Evolutionary conservation across 225 moss, liverwort and hornwort species (phyloP).

Genomic region (Polytrichum commune): DNA sequence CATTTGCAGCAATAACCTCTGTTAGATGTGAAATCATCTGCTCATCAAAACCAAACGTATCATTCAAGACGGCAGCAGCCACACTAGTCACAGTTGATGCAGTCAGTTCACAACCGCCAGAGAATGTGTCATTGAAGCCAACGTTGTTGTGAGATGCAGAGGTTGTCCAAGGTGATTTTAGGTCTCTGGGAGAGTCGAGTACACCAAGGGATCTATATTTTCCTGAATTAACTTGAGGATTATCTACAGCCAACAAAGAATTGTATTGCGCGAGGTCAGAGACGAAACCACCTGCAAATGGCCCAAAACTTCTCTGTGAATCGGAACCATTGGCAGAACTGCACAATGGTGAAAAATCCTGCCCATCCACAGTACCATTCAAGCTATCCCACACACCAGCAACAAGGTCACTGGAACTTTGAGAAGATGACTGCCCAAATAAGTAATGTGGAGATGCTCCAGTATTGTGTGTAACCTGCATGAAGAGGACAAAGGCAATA

Average conservation of each 20-base stretch:
- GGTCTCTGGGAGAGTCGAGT: conserved; percentile 13
- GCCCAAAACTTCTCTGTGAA: conserved; percentile 36
- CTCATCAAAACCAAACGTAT: conserved; percentile 45
- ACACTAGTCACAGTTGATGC: conserved; percentile 52
- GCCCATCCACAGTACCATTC: conserved; percentile 19
- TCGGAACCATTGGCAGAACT: conserved; percentile 29
- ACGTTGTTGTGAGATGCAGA: conserved; percentile 15
- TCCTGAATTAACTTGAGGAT: conserved; percentile 17
- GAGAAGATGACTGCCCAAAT: conserved; percentile 30
- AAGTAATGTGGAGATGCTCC: conserved; percentile 20
- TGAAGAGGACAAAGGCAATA: conserved; percentile 1
- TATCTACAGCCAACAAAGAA: conserved; percentile 32
- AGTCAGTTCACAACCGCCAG: conserved; percentile 34
- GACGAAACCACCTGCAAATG: conserved; percentile 29
- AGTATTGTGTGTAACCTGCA: conserved; percentile 25
- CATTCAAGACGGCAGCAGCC: conserved; percentile 49
- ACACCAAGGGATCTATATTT: conserved; percentile 19
- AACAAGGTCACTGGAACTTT: conserved; percentile 33
- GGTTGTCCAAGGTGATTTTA: conserved; percentile 13
- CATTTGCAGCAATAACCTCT: conserved; percentile 37
- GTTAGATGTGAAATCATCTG: conserved; percentile 43
- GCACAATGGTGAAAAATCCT: conserved; percentile 31
- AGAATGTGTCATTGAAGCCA: conserved; percentile 16
- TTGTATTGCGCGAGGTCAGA: conserved; percentile 39
- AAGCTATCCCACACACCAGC: conserved; percentile 37